Evolutionary conservation across 129 eudicot genomes (phyloP), one percentile per base, ranked within the genome.

Genomic region (Helichrysum umbraculigerum): DNA sequence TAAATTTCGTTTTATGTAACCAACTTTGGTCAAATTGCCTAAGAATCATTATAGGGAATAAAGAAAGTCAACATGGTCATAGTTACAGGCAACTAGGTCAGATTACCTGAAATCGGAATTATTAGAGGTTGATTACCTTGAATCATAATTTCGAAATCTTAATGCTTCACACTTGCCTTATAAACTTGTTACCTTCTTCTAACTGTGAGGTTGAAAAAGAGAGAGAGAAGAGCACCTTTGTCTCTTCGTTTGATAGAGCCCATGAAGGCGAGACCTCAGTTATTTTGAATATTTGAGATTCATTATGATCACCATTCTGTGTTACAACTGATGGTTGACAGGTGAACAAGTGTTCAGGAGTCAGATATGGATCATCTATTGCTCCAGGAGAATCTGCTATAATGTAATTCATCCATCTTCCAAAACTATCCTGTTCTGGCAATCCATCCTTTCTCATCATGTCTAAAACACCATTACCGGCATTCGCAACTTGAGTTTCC

Each of bases 231-330:
- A 25, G 8, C 75, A 94, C 99, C 96, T 94, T 94, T 64, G 99
- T 87, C 73, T 87, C 92, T 85, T 94, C 97, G 34, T 54, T 82
- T 21, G 99, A 82, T 76, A 67, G 79, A 71, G 93, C 99, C 89
- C 88, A 91, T 28, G 99, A 66, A 71, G 97, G 97, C 7, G 97
- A 94, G 74, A 94, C 70, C 37, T 89, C 97, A 4, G 92, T 87
- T 75, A 94, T 91, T 74, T 68, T 83, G 81, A 87, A 94, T 63
- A 86, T 81, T 74, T 86, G 42, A 19, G 84, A 52, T 33, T 72
- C 77, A 70, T 44, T 81, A 41, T 75, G 71, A 83, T 71, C 64
- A 39, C 68, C 60, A 64, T 62, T 69, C 22, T 83, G 68, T 69
- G 82, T 73, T 61, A 70, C 42, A 4, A 50, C 62, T 42, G 85